Conservation (phyloP, 257 asterid genomes). For the Jaltomata sinuosa region DNA sequence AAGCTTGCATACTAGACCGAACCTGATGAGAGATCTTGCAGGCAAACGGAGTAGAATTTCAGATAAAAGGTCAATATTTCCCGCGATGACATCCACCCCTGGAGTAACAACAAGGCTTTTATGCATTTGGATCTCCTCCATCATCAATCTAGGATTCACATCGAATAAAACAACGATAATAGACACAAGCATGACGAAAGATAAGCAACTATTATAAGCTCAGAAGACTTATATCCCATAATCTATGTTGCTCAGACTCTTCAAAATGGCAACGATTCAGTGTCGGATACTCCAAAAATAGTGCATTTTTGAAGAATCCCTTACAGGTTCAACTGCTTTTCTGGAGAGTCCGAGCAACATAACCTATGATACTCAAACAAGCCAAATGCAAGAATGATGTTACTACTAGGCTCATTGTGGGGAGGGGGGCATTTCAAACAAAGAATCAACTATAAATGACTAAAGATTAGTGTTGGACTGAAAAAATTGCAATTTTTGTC, state of each 20-base stretch:
- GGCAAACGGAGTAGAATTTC: not conserved
- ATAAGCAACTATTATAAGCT: not conserved
- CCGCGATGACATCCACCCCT: not conserved
- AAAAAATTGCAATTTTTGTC: no score
- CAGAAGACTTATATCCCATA: not conserved
- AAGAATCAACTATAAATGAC: no score
- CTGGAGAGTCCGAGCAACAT: not conserved
- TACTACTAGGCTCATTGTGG: not conserved
- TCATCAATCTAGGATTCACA: not conserved
- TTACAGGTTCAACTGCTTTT: not conserved
- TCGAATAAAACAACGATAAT: not conserved
- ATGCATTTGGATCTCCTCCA: not conserved
- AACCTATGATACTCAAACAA: not conserved
- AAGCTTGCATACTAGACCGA: not conserved
- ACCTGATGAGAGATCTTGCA: not conserved
- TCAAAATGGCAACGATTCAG: not conserved
- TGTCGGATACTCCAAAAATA: not conserved
- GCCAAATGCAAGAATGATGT: not conserved
- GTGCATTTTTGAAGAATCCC: not conserved
- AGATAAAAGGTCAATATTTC: not conserved
- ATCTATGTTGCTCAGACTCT: not conserved
- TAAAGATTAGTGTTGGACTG: no score
- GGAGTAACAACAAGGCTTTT: not conserved
- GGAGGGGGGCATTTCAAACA: no score
- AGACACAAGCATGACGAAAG: not conserved